Base-by-base conservation (phyloP, 1,284 basidiomycete genomes). In the Taiwanofungus camphoratus region DNA sequence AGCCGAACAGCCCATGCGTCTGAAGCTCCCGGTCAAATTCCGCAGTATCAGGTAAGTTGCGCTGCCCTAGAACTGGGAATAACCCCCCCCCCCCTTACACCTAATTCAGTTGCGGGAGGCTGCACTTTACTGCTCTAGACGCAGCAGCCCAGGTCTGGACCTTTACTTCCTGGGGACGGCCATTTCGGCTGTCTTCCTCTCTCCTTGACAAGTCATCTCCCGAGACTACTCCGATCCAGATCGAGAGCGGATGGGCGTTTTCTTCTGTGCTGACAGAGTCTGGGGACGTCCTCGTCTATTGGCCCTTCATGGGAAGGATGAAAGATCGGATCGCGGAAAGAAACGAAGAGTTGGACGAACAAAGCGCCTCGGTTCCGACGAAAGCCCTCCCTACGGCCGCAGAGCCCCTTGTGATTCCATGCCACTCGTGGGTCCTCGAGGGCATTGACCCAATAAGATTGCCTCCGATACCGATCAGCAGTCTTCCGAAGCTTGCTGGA, bases 191-290 rank as follows among this genome's bases (percentile, higher is more conserved):
- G 21, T 62, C 64, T 6, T 77, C 79, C 3, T 59, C 69, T 1
- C 58, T 73, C 12, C 55, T 86, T 39, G 65, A 69, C 35, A 69
- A 70, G 35, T 54, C 61, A 1, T 58, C 65, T 2, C 63, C 68
- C 0, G 69, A 73, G 40, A 72, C 71, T 20, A 73, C 65, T 7
- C 76, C 81, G 5, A 56, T 75, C 2, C 89, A 92, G 59, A 70
- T 90, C 22, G 83, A 82, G 57, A 84, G 83, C 46, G 91, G 91
- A n/a, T 92, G 89, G 91, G 51, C 57, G 4, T 85, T 84, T 61
- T 83, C 82, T 5, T 74, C 81, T 2, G 69, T 79, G 24, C 76
- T 94, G 48, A 84, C 82, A 2, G 69, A 74, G 40, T 69, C 73
- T 4, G 88, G 89, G 1, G 72, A 79, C 26, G 77, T 90, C 24